These are phyloP conservation scores for Penicillium glabrum DNA, from an alignment of 2,329 filamentous ascomycete genomes.

Conservation along the genomic window DNA sequence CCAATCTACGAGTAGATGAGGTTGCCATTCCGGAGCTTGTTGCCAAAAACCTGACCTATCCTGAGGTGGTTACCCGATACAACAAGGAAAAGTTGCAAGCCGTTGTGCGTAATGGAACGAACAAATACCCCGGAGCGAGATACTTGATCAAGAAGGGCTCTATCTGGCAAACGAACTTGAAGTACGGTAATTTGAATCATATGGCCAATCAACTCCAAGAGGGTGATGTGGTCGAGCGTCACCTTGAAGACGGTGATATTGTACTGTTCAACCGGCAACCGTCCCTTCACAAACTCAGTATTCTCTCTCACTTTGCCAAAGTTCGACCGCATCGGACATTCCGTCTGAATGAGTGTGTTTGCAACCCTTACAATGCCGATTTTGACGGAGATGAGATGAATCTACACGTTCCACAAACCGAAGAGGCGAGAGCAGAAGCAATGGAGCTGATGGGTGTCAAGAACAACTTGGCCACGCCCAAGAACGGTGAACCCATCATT, in stretches of 20 bases:
- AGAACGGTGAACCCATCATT: constrained; percentile 97
- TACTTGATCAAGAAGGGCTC: constrained; percentile 70
- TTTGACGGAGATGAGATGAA: constrained; percentile 99
- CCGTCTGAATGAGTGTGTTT: constrained; percentile 95
- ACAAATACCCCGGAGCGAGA: constrained; percentile 85
- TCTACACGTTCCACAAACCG: constrained; percentile 93
- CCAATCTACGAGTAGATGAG: constrained; percentile 88
- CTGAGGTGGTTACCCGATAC: constrained; percentile 79
- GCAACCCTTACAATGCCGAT: constrained; percentile 97
- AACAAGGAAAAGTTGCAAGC: constrained; percentile 80
- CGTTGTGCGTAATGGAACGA: constrained; percentile 72
- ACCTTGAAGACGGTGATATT: constrained; percentile 92
- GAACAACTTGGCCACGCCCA: constrained; percentile 91
- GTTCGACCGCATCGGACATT: constrained; percentile 95
- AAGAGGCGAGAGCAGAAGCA: constrained; percentile 92
- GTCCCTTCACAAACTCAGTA: constrained; percentile 96
- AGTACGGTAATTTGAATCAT: constrained; percentile 68
- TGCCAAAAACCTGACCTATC: constrained; percentile 96
- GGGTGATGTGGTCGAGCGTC: constrained; percentile 89
- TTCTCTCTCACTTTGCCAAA: constrained; percentile 92
- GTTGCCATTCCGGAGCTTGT: constrained; percentile 89
- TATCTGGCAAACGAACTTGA: constrained; percentile 72
- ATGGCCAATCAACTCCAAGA: constrained; percentile 73
- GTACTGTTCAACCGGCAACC: constrained; percentile 98
- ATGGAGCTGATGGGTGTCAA: constrained; percentile 98